These are phyloP conservation scores for Orobanche coerulescens DNA, from an alignment of 257 asterid species.

Conservation along the genomic window DNA sequence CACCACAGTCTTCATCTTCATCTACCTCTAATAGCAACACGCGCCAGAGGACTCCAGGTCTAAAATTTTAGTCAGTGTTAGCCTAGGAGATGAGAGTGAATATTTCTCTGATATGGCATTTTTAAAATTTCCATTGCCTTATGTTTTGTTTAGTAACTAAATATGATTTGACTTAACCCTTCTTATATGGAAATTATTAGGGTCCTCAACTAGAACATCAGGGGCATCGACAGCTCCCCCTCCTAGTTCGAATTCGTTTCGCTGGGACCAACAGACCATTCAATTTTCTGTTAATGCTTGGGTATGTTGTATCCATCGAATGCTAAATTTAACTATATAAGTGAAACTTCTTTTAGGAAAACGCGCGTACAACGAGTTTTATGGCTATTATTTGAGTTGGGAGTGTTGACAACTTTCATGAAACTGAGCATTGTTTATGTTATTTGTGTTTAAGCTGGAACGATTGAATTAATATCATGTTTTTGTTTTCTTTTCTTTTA, in stretches of 20 bases:
- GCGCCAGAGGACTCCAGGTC: conserved; percentile 56
- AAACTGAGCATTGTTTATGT: no score
- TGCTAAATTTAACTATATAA: conserved; percentile 16
- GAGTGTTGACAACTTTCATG: not conserved
- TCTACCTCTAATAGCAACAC: conserved; percentile 44
- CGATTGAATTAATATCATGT: no score
- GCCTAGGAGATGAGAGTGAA: conserved; percentile 3
- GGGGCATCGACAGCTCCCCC: conserved; percentile 54
- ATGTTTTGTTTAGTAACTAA: not conserved
- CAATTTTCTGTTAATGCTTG: conserved; percentile 93
- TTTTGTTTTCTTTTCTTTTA: no score
- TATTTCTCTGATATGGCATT: conserved; percentile 1
- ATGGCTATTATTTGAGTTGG: conserved; percentile 8
- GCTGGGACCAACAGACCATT: conserved; percentile 68
- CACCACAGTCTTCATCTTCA: conserved; percentile 46
- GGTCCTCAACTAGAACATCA: conserved; percentile 61
- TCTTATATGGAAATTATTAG: conserved; percentile 28
- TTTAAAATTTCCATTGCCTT: not conserved
- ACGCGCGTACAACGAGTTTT: conserved; percentile 8
- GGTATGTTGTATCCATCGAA: conserved; percentile 43
- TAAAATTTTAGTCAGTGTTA: not conserved
- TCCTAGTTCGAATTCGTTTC: conserved; percentile 49
- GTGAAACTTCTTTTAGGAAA: conserved; percentile 6
- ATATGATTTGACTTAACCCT: not conserved
- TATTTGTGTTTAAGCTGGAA: no score